These are phyloP conservation scores for Pleurotus pulmonarius DNA, from an alignment of 768 basidiomycete species.

Conservation along the genomic window DNA sequence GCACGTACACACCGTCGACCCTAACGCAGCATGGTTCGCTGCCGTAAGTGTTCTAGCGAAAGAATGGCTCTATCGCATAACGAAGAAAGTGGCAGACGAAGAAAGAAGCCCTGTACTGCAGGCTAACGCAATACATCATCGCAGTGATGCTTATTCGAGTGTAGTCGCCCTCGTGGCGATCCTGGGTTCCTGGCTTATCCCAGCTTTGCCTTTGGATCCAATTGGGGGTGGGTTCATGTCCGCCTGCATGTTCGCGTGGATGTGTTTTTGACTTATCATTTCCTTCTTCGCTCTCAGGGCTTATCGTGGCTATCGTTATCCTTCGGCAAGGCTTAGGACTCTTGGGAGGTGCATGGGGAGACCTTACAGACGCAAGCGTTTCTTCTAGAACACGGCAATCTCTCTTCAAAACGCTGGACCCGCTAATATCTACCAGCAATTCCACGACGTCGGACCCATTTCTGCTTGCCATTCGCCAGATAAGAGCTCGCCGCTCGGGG, in stretches of 20 bases:
- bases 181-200: slow-evolving; percentile 83
- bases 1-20: slow-evolving; percentile 67
- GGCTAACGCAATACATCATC: slow-evolving; percentile 97
- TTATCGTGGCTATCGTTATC: slow-evolving; percentile 89
- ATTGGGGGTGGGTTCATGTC: slow-evolving; percentile 66
- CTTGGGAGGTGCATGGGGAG: slow-evolving; percentile 66
- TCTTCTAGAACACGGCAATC: slow-evolving; percentile 48
- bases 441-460: slow-evolving; percentile 9
- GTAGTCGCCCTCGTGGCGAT: slow-evolving; percentile 90
- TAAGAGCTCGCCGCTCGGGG: slow-evolving; percentile 76
- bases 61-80: slow-evolving; percentile 91
- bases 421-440: slow-evolving; percentile 33
- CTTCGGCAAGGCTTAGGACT: slow-evolving; percentile 71
- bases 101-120: slow-evolving; percentile 88
- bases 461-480: slow-evolving; percentile 43
- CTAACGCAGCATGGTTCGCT: slow-evolving; percentile 98
- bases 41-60: slow-evolving; percentile 75
- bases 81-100: slow-evolving; percentile 84
- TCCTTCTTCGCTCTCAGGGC: slow-evolving; percentile 38
- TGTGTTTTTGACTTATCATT: not conserved
- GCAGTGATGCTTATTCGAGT: slow-evolving; percentile 96
- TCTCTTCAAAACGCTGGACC: slow-evolving; percentile 55
- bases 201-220: slow-evolving; percentile 86
- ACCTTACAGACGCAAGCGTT: slow-evolving; percentile 83
- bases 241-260: slow-evolving; percentile 3